Evolutionary conservation across 1,284 basidiomycete genomes (phyloP).

Genomic region (Mycena sp.): DNA sequence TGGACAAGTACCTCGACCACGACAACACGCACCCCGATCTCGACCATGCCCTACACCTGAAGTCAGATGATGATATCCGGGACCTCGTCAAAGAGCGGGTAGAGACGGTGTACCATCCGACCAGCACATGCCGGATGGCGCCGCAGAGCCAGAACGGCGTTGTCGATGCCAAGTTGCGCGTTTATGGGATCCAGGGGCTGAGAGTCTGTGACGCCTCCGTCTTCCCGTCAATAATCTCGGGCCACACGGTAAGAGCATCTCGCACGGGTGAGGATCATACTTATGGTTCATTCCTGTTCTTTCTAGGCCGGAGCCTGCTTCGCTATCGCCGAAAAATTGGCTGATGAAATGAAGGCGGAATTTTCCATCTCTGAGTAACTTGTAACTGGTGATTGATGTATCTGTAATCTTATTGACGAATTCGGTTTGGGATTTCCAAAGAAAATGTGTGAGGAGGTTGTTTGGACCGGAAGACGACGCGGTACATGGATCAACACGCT

Average conservation of each 20-base stretch:
- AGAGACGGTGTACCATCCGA: conserved; percentile 42
- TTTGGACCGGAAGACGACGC: not conserved
- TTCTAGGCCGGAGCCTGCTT: conserved; percentile 65
- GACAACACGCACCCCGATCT: conserved; percentile 47
- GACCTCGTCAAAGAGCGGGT: conserved; percentile 35
- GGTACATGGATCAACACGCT: not conserved
- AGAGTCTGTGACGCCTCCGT: conserved; percentile 49
- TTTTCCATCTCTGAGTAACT: conserved; percentile 8
- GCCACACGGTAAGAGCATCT: conserved; percentile 68
- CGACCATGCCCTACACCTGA: conserved; percentile 51
- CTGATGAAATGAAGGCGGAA: conserved; percentile 64
- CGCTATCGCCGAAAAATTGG: conserved; percentile 70
- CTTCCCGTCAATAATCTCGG: conserved; percentile 42
- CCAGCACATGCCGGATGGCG: conserved; percentile 46
- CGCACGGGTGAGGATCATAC: conserved; percentile 61
- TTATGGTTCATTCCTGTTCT: conserved; percentile 45
- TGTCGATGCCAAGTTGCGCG: conserved; percentile 49
- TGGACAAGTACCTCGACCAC: conserved; percentile 58
- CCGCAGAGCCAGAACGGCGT: conserved; percentile 44
- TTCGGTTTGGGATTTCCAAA: not conserved
- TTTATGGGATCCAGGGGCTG: conserved; percentile 49
- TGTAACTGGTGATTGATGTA: no score
- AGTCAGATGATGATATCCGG: conserved; percentile 56
- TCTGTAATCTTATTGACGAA: no score
- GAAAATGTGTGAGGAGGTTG: not conserved